Evolutionary conservation across 108 stramenopile species (phyloP), one percentile per base, ranked within the genome.

Genomic region (Bacterosira constricta): DNA sequence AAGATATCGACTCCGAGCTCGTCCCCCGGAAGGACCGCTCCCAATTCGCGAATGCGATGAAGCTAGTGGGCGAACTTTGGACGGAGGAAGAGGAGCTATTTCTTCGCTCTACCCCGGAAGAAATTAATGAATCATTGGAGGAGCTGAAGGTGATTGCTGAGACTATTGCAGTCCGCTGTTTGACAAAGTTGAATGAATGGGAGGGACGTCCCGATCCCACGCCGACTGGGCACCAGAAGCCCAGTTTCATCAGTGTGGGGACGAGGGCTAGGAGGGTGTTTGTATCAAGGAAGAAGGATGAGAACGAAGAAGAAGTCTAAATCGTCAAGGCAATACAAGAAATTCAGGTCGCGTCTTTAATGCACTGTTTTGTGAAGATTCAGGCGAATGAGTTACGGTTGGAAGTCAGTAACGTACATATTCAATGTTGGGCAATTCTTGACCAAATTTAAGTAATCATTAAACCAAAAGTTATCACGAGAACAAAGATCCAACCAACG

Each of bases 41-140:
- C 55, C 34, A 53, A 30, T 75, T 51, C 42, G 66, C 66, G 4
- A 61, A 67, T 46, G 49, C 74, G 0, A 75, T 75, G 74, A 31
- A 50, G 20, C 37, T 75, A 18, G 74, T 75, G 7, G 66, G 66
- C 47, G 74, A 75, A 41, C 35, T 75, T 10, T 75, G 74, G 74
- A 75, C 74, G 1, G 74, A 75, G 32, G 74, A 75, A 56, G 73
- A 75, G 30, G 74, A 75, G 31, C 66, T 75, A 2, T 75, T 75
- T 17, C 39, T 75, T 13, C 66, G 66, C 15, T 76, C 75, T 17
- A 4, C 60, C 23, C 71, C 71, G 9, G 50, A 58, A 6, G 75
- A 76, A 44, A 76, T 76, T 34, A 49, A 59, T 6, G 66, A 76
- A 37, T 60, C 58, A 8, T 17, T 75, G 66, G 74, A 67, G 35